Evolutionary conservation across 345 rosid genomes (phyloP), one percentile per base, ranked within the genome.

Genomic region (Eucalyptus erythrocorys): DNA sequence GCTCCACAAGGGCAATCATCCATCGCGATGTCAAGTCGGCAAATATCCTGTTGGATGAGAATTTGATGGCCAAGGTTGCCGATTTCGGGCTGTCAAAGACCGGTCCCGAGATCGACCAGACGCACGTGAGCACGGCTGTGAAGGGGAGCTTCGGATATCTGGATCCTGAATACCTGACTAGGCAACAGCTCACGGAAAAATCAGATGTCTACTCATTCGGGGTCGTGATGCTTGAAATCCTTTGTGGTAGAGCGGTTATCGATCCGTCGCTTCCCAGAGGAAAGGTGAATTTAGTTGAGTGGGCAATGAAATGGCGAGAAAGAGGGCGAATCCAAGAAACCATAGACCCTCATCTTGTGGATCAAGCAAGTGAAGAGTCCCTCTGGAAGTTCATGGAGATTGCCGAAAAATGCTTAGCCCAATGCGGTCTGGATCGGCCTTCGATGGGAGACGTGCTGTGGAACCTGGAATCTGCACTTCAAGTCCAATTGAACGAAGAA

Each of bases 1-100:
- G 91, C 19, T 50, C 89, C 19, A 47, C 89, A 10, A 86, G 86
- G 89, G 88, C 86, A 45, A 90, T 90, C 86, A 90, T 90, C 81
- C 91, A 90, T 48, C 91, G 89, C 37, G 91, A 90, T 34, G 88
- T 90, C 59, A 90, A 88, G 88, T 85, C 91, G 6, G 89, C 88
- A 10, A 90, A 88, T 85, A 88, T 90, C 32, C 80, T 90, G 22
- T 49, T 90, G 10, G 91, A 90, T 79, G 88, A 86, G 64, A 88
- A 76, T 7, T 47, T 90, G 40, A 90, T 88, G 88, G 91, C 91
- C 6, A 90, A 90, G 76, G 89, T 90, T 34, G 90, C 90, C 4
- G 90, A 89, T 84, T 89, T 89, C 84, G 89, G 90, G 61, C 37
- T 87, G 1, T 89, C 90, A 0, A 89, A 64, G 61, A 64, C 87